Base-by-base conservation (phyloP, 169 alveolate genomes). In the Eimeria maxima region DNA sequence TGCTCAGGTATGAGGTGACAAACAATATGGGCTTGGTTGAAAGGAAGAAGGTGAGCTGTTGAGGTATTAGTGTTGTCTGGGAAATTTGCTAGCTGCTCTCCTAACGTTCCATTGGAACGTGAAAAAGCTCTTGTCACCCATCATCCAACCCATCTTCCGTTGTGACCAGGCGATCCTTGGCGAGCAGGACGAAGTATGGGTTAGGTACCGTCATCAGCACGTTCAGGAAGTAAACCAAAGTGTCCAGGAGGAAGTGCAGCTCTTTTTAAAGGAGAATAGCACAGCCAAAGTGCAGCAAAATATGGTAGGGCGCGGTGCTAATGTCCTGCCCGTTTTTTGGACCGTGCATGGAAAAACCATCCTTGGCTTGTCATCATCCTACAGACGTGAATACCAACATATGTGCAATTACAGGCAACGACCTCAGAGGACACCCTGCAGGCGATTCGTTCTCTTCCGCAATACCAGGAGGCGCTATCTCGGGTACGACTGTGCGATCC, bases 131-230 rank as follows among this genome's bases (percentile, higher is more conserved):
- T 38, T 83, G 29, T 33, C 91, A 53, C 16, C 33, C 50, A 83
- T 60, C 50, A 4, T 10, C 50, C 53, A 33, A 42, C 74, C 27
- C 81, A 38, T 29, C 38, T 33, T 33, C 38, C 33, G 27, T 33
- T 57, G 81, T 63, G 78, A 16, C 27, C 69, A 87, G 96, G 95
- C 95, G n/a, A 89, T 87, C 27, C 89, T 95, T 42, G 95, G 96
- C 6, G 96, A 95, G 14, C 95, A 86, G 80, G 96, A 95, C 69
- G 96, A 87, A 74, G 92, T 95, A 45, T 95, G 96, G 96, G 95
- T 94, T 33, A 83, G 90, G 27, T 94, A 55, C 71, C 88, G 97
- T 29, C 97, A 95, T 84, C 95, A 90, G 53, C 97, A 95, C 88
- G 78, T 95, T 50, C 90, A 69, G 91, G 84, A 47, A 16, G 97